A percentile compares a stretch with the other conserved stretches of the same genome.
These are phyloP conservation scores for Hsuehochloa calcarea DNA, from an alignment of 176 grass and related monocot genomes.

Conservation along the genomic window DNA sequence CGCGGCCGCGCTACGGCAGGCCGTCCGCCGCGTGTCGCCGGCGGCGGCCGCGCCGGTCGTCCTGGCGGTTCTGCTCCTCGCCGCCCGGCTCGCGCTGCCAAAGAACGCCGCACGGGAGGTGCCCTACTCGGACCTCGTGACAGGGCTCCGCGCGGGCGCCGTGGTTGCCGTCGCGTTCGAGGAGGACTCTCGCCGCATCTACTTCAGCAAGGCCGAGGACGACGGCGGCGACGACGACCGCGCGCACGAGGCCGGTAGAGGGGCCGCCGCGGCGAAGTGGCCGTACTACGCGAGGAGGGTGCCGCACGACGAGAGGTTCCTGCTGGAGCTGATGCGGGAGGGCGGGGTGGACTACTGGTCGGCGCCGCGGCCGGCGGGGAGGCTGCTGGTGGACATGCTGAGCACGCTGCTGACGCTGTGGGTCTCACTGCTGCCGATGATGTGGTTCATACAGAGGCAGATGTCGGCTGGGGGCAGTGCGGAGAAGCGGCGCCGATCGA, in stretches of 20 bases:
- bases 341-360: slow-evolving; percentile 67
- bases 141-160: slow-evolving; percentile 48
- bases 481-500: slow-evolving; percentile 46
- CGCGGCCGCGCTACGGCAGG: slow-evolving; percentile 23
- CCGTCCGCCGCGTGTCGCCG: slow-evolving; percentile 35
- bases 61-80: slow-evolving; percentile 48
- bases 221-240: not conserved
- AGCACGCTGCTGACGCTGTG: slow-evolving; percentile 71
- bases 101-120: slow-evolving; percentile 58
- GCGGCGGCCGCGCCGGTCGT: slow-evolving; percentile 38
- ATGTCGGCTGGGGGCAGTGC: slow-evolving; percentile 47
- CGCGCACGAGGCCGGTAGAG: slow-evolving; percentile 15
- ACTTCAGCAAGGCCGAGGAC: slow-evolving; percentile 54
- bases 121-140: slow-evolving; percentile 76
- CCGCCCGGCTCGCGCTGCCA: slow-evolving; percentile 46
- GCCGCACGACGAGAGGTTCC: slow-evolving; percentile 76
- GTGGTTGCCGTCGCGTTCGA: slow-evolving; percentile 64
- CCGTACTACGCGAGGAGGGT: slow-evolving; percentile 74
- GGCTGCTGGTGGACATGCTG: slow-evolving; percentile 60
- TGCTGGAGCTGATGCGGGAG: slow-evolving; percentile 77
- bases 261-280: slow-evolving; percentile 31
- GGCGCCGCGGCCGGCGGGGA: slow-evolving; percentile 54
- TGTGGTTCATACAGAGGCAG: slow-evolving; percentile 89
- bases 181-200: slow-evolving; percentile 84
- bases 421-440: slow-evolving; percentile 80